These are phyloP conservation scores for Neurospora tetraspora DNA, from an alignment of 495 filamentous ascomycete genomes.

Conservation along the genomic window DNA sequence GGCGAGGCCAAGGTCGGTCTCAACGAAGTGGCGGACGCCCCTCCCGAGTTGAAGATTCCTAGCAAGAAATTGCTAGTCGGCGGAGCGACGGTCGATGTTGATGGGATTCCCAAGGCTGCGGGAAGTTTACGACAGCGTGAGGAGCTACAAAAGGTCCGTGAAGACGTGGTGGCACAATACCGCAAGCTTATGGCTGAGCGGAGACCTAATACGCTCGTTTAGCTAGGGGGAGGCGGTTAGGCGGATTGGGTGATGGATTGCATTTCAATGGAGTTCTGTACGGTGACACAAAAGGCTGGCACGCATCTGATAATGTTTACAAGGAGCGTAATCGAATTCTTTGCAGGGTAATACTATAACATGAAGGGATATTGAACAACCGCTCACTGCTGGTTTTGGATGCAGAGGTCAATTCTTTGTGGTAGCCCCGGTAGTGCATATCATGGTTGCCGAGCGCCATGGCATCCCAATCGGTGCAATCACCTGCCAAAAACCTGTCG, in stretches of 20 bases:
- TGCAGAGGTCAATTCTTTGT: not conserved
- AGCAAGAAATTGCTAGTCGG: constrained; percentile 61
- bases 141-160: constrained; percentile 66
- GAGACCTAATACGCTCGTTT: constrained; percentile 21
- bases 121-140: constrained; percentile 77
- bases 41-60: constrained; percentile 59
- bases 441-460: not conserved
- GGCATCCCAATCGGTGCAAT: not conserved
- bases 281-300: not conserved
- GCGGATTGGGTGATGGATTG: not conserved
- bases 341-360: not conserved
- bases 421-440: not conserved
- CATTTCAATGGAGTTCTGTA: not conserved
- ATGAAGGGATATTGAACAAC: not conserved
- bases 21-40: constrained; percentile 72
- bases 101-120: constrained; percentile 60
- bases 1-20: constrained; percentile 50
- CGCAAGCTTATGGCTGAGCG: constrained; percentile 66
- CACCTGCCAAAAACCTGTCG: not conserved
- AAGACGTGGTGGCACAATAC: constrained; percentile 73
- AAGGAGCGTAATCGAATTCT: not conserved
- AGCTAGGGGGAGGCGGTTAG: not conserved
- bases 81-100: constrained; percentile 62
- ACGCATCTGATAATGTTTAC: not conserved
- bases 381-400: not conserved